Percentiles rank a stretch among this genome's conserved stretches.
These are phyloP conservation scores for Cyclotella sp. DNA, from an alignment of 108 stramenopile genomes.

Conservation along the genomic window DNA sequence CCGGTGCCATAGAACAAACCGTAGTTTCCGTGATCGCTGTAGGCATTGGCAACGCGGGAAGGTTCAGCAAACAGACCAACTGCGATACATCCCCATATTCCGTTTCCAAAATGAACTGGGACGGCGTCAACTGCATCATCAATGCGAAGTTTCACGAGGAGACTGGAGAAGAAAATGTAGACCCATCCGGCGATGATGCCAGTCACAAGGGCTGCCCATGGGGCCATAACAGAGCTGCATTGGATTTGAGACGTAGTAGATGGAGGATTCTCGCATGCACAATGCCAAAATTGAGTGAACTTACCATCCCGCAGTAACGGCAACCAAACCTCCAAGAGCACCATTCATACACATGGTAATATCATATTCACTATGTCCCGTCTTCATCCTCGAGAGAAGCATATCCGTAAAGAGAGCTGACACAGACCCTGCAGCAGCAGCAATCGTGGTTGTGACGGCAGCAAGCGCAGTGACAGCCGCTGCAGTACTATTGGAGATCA, in stretches of 20 bases:
- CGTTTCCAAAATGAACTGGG: conserved; percentile 91
- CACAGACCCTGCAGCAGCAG: conserved; percentile 79
- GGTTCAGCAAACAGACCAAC: conserved; percentile 85
- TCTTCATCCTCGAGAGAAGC: conserved; percentile 46
- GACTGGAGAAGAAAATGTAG: conserved; percentile 68
- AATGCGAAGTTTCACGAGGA: conserved; percentile 77
- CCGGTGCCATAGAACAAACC: conserved; percentile 75
- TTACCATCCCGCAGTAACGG: conserved; percentile 87
- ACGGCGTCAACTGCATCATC: conserved; percentile 95
- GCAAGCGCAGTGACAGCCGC: conserved; percentile 66
- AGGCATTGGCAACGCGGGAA: conserved; percentile 50
- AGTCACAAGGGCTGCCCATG: conserved; percentile 35
- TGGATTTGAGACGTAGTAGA: not conserved
- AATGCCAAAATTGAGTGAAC: not conserved
- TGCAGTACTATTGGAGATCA: conserved; percentile 39
- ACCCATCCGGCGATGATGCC: conserved; percentile 71
- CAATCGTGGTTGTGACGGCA: conserved; percentile 86
- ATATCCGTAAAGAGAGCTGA: conserved; percentile 81
- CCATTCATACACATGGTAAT: conserved; percentile 88
- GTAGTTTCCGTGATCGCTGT: conserved; percentile 53
- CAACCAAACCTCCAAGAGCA: conserved; percentile 89
- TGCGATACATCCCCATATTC: conserved; percentile 88
- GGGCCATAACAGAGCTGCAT: not conserved
- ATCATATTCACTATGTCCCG: conserved; percentile 80
- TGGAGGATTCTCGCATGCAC: not conserved